Evolutionary conservation across 2,329 filamentous ascomycete genomes (phyloP), one percentile per base, ranked within the genome.

Genomic region (Microdochium bolleyi): DNA sequence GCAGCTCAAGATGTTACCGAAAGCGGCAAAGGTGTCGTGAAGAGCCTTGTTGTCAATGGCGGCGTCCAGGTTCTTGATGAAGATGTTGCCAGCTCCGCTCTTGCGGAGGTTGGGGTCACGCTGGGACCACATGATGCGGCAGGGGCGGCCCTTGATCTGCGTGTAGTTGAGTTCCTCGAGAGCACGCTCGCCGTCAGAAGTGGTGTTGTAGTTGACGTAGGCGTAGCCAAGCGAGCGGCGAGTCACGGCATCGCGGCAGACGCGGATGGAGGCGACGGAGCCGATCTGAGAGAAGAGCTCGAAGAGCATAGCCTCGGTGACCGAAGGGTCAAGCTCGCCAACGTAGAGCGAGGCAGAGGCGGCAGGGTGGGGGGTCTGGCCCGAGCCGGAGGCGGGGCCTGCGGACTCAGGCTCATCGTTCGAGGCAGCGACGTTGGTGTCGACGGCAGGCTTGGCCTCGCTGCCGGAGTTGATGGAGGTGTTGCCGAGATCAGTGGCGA

Each of bases 111-210:
- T 92, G 61, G 94, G 94, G 75, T 99, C 94, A 73, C 94, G 94
- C 83, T 99, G 94, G 60, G 94, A 99, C 94, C 94, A 99, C 94
- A 99, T 99, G 78, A 99, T 99, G 69, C 94, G 92, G 88, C 94
- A 99, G 56, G 94, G 92, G 70, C 89, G 91, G 66, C 92, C 92
- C 84, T 97, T 97, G 80, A 99, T 97, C 65, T 96, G 80, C 59
- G 94, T 99, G 82, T 99, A 99, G 85, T 99, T 99, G 65, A 99
- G 84, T 77, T 99, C 94, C 78, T 99, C 94, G 57, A 99, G 86
- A 66, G 94, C 94, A 76, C 95, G 95, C 82, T 99, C 94, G 65
- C 94, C 94, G 71, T 99, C 94, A 58, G 84, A 73, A 57, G 92
- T 95, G 73, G 90, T 92, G 82, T 97, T 99, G 85, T 97, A 99